These are phyloP conservation scores for Phytophthora meadii DNA, from an alignment of 352 stramenopile genomes.

Conservation along the genomic window DNA sequence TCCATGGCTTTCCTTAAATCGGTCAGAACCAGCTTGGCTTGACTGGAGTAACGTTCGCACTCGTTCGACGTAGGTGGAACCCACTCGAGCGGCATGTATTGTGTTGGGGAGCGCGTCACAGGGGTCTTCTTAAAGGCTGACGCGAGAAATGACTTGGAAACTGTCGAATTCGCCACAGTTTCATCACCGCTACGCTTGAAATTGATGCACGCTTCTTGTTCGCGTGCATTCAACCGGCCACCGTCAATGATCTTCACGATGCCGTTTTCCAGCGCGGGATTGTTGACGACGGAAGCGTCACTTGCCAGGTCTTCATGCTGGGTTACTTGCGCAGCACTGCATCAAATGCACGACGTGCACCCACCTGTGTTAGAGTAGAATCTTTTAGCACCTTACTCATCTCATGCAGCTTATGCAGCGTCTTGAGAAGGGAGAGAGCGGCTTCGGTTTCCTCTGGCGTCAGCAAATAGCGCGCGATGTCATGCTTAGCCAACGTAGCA, in stretches of 20 bases:
- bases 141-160: neutral
- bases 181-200: neutral
- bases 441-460: neutral
- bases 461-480: neutral
- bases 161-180: neutral
- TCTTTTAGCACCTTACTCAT: neutral
- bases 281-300: neutral
- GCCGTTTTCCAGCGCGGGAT: neutral
- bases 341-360: neutral
- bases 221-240: neutral
- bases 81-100: neutral
- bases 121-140: neutral
- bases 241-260: neutral
- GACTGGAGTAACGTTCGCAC: neutral
- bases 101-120: neutral
- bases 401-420: neutral
- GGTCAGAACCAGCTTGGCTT: neutral
- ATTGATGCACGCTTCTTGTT: neutral
- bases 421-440: neutral
- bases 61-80: conserved; percentile 2
- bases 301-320: neutral
- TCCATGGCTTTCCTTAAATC: neutral
- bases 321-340: neutral
- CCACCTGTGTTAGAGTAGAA: neutral
- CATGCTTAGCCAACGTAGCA: neutral